Conservation (phyloP, 495 filamentous ascomycete species). For the Astrothelium subdiscretum region DNA sequence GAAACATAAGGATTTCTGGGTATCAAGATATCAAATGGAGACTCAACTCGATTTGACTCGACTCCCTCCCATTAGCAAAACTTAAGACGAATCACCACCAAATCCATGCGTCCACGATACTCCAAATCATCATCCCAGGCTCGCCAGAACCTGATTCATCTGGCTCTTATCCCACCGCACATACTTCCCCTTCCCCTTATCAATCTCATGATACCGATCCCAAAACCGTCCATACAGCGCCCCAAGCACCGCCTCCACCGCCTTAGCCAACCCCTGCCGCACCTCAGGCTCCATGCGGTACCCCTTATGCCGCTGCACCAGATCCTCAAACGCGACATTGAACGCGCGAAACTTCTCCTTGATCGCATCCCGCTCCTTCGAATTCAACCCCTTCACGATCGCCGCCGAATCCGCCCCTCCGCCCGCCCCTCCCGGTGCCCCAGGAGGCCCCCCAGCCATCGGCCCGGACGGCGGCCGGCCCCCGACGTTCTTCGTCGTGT, state of each 20-base stretch:
- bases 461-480: neutral
- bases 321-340: constrained; percentile 81
- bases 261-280: constrained; percentile 58
- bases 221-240: constrained; percentile 91
- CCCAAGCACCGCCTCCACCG: constrained; percentile 81
- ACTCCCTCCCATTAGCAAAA: neutral
- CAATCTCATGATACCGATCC: constrained; percentile 94
- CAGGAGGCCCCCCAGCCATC: neutral
- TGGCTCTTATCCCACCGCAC: constrained; percentile 83
- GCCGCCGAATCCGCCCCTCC: constrained; percentile 59
- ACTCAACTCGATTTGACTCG: neutral
- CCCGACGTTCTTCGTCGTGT: constrained; percentile 61
- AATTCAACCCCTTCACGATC: constrained; percentile 68
- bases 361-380: constrained; percentile 87
- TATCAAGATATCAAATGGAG: neutral
- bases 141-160: constrained; percentile 23
- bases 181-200: constrained; percentile 94
- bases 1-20: neutral
- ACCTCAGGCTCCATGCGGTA: constrained; percentile 81
- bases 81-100: too few species aligned
- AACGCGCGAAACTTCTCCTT: constrained; percentile 93
- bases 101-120: too few species aligned
- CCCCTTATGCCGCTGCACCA: constrained; percentile 68
- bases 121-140: constrained; percentile 14
- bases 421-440: too few species aligned